Evolutionary conservation across 768 basidiomycete genomes (phyloP).

Genomic region (Phaeotremella fagi): DNA sequence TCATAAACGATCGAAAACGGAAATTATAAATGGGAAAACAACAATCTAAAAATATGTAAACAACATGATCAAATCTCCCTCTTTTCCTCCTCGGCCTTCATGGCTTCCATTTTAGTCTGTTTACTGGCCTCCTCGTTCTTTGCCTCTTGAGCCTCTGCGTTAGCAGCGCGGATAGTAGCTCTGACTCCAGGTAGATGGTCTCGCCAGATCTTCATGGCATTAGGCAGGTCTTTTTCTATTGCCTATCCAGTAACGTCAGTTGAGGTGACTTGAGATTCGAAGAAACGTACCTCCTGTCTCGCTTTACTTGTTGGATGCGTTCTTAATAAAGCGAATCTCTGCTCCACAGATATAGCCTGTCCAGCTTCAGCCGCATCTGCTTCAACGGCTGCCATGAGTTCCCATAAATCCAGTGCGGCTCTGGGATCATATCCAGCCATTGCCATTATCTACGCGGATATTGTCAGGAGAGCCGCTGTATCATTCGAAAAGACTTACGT

Average conservation of each 20-base stretch:
- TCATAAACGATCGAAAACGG: too few relatives aligned
- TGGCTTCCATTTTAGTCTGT: background rate
- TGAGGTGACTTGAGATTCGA: background rate
- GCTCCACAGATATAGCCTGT: conserved; percentile 38
- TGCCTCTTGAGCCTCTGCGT: background rate
- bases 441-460: conserved; percentile 49
- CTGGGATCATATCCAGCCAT: conserved; percentile 52
- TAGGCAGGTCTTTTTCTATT: conserved; percentile 31
- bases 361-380: conserved; percentile 45
- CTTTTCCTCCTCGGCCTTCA: background rate
- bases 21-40: too few relatives aligned
- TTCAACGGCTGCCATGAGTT: conserved; percentile 51
- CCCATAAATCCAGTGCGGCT: conserved; percentile 51
- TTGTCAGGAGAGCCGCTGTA: background rate
- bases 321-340: conserved; percentile 48
- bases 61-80: background rate
- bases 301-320: conserved; percentile 52
- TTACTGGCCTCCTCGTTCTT: background rate
- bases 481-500: conserved; percentile 27
- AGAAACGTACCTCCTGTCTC: conserved; percentile 40
- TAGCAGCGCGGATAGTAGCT: background rate
- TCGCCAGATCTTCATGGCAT: conserved; percentile 32
- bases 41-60: too few relatives aligned
- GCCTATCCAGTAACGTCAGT: conserved; percentile 3
- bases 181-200: conserved; percentile 1